Base-by-base conservation (phyloP, 805 yeast species). In the Saccharomycopsis oosterbeekiorum region DNA sequence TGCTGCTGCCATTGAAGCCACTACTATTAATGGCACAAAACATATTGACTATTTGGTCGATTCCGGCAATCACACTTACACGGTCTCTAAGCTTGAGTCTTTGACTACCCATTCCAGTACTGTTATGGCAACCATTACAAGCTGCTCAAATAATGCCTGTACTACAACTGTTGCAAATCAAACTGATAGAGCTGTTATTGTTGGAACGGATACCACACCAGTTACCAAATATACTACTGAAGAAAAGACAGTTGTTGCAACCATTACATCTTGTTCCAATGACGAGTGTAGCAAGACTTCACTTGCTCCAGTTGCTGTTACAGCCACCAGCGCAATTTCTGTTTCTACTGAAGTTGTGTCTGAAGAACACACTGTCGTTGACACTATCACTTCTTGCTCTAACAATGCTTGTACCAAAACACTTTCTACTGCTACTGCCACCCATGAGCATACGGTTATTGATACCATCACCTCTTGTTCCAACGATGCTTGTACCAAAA, bases 91-190 rank as follows among this genome's bases (percentile, higher is more conserved):
- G 15, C 26, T 54, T 54, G 43, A 34, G 5, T 24, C 47, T 24
- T 19, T 39, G 14, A 50, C 58, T 39, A 29, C 54, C 17, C 37
- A 37, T 41, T 41, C 29, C 5, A 41, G 58, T 14, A 71, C 76
- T 59, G 71, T 72, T 50, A 63, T 71, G 56, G 61, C 72, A 43
- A 67, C 71, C 26, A 47, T 68, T 42, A 69, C 71, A n/a, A 65
- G 69, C 41, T 70, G 72, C 60, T 54, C 64, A 17, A 54, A 67
- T 26, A 59, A 67, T 56, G 62, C 42, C 14, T 70, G 73, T 55
- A 51, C 11, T 39, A 68, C 57, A 37, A 56, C 29, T 43, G 59
- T 47, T 54, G 56, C 64, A n/a, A 47, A 66, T 2, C 53, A 67
- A 29, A 58, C 69, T 62, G 57, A 64, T 50, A 47, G 64, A 34